phyloP scores from a whole-genome alignment of 108 stramenopile genomes.

The Aurantiochytrium sp. region DNA sequence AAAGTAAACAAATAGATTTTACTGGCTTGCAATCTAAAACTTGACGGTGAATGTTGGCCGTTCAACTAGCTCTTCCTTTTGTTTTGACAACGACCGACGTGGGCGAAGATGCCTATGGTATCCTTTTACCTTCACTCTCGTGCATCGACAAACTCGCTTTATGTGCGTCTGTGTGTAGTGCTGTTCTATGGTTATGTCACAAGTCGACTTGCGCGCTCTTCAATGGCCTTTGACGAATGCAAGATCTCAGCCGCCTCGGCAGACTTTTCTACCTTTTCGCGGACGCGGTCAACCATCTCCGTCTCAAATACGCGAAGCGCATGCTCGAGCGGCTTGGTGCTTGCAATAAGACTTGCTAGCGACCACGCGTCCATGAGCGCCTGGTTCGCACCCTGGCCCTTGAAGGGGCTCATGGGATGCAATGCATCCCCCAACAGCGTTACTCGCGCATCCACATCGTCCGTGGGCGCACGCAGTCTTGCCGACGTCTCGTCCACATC shows the following conservation, averaged over 20 bases:
- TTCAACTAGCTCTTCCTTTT: no score
- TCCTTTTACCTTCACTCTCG: no score
- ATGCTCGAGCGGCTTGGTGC: neutral
- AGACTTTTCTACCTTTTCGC: neutral
- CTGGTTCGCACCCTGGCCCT: slow-evolving; percentile 87
- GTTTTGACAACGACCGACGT: no score
- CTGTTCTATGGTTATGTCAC: neutral
- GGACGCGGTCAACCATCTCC: neutral
- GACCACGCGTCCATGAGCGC: slow-evolving; percentile 63
- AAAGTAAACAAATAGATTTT: no score
- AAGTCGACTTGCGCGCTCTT: neutral
- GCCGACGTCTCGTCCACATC: neutral
- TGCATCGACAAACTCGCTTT: no score
- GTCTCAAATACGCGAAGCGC: neutral
- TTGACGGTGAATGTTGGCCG: no score
- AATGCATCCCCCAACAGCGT: slow-evolving; percentile 69
- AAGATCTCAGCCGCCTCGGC: neutral
- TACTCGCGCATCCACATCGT: neutral
- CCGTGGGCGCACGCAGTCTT: neutral
- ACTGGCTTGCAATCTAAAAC: no score
- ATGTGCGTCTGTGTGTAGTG: no score
- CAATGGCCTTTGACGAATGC: neutral
- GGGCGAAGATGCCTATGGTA: no score
- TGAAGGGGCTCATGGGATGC: slow-evolving; percentile 81
- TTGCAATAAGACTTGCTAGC: neutral